Conservation (phyloP, 2,329 filamentous ascomycete species). For the Botrytis fragariae region DNA sequence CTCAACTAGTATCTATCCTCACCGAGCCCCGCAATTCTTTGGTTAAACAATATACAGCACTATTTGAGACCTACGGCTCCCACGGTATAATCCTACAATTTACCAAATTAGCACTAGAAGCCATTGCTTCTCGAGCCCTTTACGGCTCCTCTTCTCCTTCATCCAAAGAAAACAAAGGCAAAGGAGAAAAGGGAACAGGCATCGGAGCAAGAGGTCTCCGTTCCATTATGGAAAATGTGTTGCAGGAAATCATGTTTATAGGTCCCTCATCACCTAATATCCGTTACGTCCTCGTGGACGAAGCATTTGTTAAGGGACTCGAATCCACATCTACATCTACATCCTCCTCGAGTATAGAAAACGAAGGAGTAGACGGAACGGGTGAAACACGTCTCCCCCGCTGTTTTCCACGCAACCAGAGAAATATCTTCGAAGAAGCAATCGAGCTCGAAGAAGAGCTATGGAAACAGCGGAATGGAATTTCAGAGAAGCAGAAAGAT, state of each 20-base stretch:
- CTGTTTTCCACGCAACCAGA: slow-evolving; percentile 68
- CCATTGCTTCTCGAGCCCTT: slow-evolving; percentile 61
- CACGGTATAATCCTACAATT: slow-evolving; percentile 74
- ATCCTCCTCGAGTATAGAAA: background rate
- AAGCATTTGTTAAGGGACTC: slow-evolving; percentile 42
- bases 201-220: slow-evolving; percentile 71
- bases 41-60: slow-evolving; percentile 80
- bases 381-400: slow-evolving; percentile 33
- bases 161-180: background rate
- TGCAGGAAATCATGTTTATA: slow-evolving; percentile 80
- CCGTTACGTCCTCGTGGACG: slow-evolving; percentile 71
- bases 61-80: slow-evolving; percentile 72
- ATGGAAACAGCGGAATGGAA: slow-evolving; percentile 26
- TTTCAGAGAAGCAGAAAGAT: background rate
- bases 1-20: slow-evolving; percentile 77
- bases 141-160: slow-evolving; percentile 45
- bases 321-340: background rate
- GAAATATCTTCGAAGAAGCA: slow-evolving; percentile 65
- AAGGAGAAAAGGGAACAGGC: background rate
- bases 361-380: background rate
- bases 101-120: slow-evolving; percentile 75
- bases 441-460: slow-evolving; percentile 60
- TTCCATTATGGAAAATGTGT: slow-evolving; percentile 75
- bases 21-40: slow-evolving; percentile 90
- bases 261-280: slow-evolving; percentile 57